Percentiles rank a stretch among this genome's conserved stretches.
phyloP scores from a whole-genome alignment of 108 stramenopile genomes.

The Conticribra guillardii region DNA sequence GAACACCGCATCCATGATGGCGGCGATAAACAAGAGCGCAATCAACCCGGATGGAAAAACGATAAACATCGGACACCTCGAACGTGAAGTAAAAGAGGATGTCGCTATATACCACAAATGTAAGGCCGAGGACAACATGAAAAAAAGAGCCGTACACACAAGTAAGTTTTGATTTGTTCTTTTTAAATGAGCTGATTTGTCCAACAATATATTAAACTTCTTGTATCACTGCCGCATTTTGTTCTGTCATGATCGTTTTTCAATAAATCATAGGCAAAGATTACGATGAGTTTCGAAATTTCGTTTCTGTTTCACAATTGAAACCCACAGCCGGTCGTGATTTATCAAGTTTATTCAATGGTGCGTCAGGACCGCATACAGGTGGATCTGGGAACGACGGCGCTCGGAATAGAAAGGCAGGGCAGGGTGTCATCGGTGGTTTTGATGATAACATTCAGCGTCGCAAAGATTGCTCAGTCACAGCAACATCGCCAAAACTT shows the following conservation, averaged over 20 bases:
- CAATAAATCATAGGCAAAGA: conserved; percentile 18
- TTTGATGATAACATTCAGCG: conserved; percentile 15
- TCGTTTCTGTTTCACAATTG: conserved; percentile 43
- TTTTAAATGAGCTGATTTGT: neutral
- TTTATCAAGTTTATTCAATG: conserved; percentile 41
- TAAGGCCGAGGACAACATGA: conserved; percentile 45
- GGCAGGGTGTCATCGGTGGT: conserved; percentile 16
- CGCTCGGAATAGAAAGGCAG: conserved; percentile 1
- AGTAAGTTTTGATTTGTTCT: conserved; percentile 14
- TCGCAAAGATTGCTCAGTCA: conserved; percentile 23
- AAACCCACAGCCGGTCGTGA: conserved; percentile 38
- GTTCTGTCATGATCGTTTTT: neutral
- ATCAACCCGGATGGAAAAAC: conserved; percentile 31
- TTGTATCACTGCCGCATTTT: too few relatives aligned
- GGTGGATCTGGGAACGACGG: conserved; percentile 2
- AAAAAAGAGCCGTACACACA: conserved; percentile 43
- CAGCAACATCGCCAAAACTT: neutral
- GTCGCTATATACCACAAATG: conserved; percentile 23
- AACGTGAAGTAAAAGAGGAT: conserved; percentile 41
- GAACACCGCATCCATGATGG: neutral
- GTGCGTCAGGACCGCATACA: conserved; percentile 15
- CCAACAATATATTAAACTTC: neutral
- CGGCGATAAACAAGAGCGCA: conserved; percentile 13
- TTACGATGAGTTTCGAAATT: conserved; percentile 47
- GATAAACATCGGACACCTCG: conserved; percentile 29